Conservation (phyloP, 768 basidiomycete genomes). For the Hydnomerulius pinastri region DNA sequence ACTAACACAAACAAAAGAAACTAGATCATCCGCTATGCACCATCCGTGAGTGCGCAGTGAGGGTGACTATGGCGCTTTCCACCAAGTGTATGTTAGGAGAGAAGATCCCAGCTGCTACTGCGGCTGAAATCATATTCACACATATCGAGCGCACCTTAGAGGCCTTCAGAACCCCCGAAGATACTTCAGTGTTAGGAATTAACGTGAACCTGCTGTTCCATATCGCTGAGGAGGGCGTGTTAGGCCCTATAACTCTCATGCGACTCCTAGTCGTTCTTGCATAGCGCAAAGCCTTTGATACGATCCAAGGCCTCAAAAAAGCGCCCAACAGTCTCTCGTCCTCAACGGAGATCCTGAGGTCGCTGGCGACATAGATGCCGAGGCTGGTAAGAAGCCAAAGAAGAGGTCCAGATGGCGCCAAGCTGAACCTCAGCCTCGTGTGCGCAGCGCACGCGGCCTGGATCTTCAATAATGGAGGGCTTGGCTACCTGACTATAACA, state of each 20-base stretch:
- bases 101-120: conserved; percentile 13
- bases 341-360: too few relatives aligned
- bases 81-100: conserved; percentile 25
- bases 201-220: conserved; percentile 17
- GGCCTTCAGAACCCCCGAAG: conserved; percentile 22
- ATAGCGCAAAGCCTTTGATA: conserved; percentile 29
- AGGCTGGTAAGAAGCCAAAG: too few relatives aligned
- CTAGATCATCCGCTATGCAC: conserved; percentile 22
- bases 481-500: too few relatives aligned
- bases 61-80: conserved; percentile 18
- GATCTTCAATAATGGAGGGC: too few relatives aligned
- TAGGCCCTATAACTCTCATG: conserved; percentile 26
- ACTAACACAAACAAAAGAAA: conserved; percentile 13
- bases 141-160: conserved; percentile 17
- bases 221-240: too few relatives aligned
- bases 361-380: too few relatives aligned
- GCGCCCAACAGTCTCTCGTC: conserved; percentile 16
- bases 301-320: too few relatives aligned
- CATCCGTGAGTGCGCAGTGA: conserved; percentile 22
- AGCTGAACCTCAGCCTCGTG: too few relatives aligned
- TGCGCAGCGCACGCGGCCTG: too few relatives aligned
- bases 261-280: conserved; percentile 32
- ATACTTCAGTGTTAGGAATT: conserved; percentile 12
- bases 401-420: too few relatives aligned
- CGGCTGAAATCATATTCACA: conserved; percentile 25